Conservation (phyloP, 2,329 filamentous ascomycete genomes). For the Epichloe coenophiala region DNA sequence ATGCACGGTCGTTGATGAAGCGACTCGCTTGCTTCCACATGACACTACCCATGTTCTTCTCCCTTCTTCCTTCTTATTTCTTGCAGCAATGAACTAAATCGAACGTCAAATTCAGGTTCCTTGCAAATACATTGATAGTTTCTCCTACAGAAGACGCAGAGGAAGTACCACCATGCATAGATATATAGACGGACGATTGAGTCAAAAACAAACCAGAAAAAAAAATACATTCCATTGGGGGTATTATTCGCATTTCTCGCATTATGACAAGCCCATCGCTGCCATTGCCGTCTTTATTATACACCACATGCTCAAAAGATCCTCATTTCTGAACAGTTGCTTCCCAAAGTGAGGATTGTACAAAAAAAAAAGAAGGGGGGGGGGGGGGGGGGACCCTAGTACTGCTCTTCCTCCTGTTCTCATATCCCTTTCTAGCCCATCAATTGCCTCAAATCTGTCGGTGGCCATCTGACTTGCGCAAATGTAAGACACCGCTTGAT, state of each 20-base stretch:
- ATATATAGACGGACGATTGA: neutral
- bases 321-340: neutral
- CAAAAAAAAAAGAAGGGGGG: too few species aligned
- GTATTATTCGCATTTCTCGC: neutral
- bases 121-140: too few species aligned
- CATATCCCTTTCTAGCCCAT: slow-evolving; percentile 49
- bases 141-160: neutral
- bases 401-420: neutral
- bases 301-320: neutral
- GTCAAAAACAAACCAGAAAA: neutral
- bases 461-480: slow-evolving; percentile 92
- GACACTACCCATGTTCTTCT: too few species aligned
- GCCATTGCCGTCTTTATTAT: neutral
- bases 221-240: neutral
- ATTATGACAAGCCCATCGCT: neutral
- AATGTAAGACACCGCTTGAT: slow-evolving; percentile 96
- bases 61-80: too few species aligned
- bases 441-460: slow-evolving; percentile 78
- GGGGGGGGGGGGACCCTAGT: too few species aligned
- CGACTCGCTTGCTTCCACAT: too few species aligned
- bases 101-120: too few species aligned
- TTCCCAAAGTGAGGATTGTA: too few species aligned
- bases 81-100: too few species aligned
- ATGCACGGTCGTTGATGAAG: too few species aligned
- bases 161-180: neutral